Evolutionary conservation across 2,329 filamentous ascomycete species (phyloP).

Genomic region (Fusarium bactridioides): DNA sequence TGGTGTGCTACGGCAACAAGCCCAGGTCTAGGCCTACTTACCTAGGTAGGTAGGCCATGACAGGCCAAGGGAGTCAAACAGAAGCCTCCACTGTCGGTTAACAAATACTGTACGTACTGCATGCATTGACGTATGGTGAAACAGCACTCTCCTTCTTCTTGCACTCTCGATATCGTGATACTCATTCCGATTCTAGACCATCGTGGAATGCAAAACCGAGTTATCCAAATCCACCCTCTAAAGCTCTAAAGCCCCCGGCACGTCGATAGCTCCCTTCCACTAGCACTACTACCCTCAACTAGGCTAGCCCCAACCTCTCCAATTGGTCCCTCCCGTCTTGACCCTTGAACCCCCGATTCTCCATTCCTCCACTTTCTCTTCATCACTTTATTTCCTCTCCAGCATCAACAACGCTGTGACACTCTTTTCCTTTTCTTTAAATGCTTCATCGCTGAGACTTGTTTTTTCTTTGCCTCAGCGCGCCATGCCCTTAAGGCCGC

Average conservation of each 20-base stretch:
- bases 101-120: neutral
- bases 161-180: neutral
- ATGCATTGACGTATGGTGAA: neutral
- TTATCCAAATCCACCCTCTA: neutral
- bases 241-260: neutral
- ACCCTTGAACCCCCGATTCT: neutral
- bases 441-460: constrained; percentile 15
- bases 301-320: neutral
- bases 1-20: neutral
- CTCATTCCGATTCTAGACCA: constrained; percentile 6
- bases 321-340: constrained; percentile 1
- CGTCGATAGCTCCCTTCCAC: constrained; percentile 17
- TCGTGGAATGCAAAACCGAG: constrained; percentile 22
- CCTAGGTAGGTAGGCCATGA: no score
- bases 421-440: neutral
- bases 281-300: neutral
- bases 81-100: neutral
- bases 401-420: neutral
- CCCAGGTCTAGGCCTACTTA: neutral
- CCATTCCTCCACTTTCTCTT: constrained; percentile 25
- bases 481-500: constrained; percentile 26
- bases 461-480: neutral
- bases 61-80: neutral
- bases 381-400: constrained; percentile 11
- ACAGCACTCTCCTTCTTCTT: neutral